Conservation (phyloP, 768 basidiomycete genomes). For the Mycena leptocephala region DNA sequence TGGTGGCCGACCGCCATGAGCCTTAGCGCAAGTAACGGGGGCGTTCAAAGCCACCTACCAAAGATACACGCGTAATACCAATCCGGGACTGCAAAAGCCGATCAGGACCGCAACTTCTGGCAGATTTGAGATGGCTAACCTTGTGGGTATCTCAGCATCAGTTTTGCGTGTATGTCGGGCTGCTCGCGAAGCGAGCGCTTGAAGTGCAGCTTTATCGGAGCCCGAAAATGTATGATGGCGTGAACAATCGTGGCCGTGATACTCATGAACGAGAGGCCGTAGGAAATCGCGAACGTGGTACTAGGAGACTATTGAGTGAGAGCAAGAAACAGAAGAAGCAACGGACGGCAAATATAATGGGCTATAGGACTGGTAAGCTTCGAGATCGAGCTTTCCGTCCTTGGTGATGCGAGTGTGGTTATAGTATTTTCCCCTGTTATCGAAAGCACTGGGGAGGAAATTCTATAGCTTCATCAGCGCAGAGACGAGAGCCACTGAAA, state of each 20-base stretch:
- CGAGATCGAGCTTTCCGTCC: slow-evolving; percentile 57
- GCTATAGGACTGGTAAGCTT: slow-evolving; percentile 64
- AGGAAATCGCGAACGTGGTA: slow-evolving; percentile 71
- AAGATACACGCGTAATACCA: slow-evolving; percentile 75
- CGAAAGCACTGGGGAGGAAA: slow-evolving; percentile 70
- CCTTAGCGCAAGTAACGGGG: neutral
- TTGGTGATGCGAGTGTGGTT: slow-evolving; percentile 61
- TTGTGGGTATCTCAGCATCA: slow-evolving; percentile 72
- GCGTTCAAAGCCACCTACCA: slow-evolving; percentile 43
- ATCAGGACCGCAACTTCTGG: neutral
- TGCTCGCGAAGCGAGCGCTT: slow-evolving; percentile 67
- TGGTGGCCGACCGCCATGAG: neutral
- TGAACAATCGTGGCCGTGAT: slow-evolving; percentile 74
- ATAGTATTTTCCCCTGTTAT: slow-evolving; percentile 69
- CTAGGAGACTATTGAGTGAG: slow-evolving; percentile 42
- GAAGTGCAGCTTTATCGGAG: slow-evolving; percentile 70
- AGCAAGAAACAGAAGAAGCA: neutral
- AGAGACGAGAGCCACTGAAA: slow-evolving; percentile 17
- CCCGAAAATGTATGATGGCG: slow-evolving; percentile 70
- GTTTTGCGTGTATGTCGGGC: slow-evolving; percentile 73
- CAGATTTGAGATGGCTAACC: slow-evolving; percentile 41
- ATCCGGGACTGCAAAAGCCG: slow-evolving; percentile 62
- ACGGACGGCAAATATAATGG: slow-evolving; percentile 65
- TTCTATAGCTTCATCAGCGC: slow-evolving; percentile 42
- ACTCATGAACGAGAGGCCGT: slow-evolving; percentile 74